Evolutionary conservation across 2,329 filamentous ascomycete genomes (phyloP).

Genomic region (Cytospora leucostoma): DNA sequence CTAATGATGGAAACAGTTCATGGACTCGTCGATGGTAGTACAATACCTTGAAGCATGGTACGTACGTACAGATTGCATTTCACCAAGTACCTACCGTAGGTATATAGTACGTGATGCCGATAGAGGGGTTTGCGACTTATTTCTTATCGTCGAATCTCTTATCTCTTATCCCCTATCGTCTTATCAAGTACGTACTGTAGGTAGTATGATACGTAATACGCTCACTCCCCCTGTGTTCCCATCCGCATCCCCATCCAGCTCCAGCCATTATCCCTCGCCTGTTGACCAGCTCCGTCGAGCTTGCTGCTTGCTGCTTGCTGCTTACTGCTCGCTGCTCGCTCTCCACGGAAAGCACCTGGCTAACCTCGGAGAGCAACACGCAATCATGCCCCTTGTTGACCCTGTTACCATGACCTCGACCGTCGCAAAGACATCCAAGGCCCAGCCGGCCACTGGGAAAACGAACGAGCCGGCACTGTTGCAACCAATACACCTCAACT

Average conservation of each 20-base stretch:
- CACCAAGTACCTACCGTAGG: background rate
- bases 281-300: too few relatives aligned
- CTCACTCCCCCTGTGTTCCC: too few relatives aligned
- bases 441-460: conserved; percentile 10
- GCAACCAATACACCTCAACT: conserved; percentile 31
- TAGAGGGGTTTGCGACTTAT: background rate
- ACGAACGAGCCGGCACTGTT: conserved; percentile 21
- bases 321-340: too few relatives aligned
- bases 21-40: background rate
- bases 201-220: too few relatives aligned
- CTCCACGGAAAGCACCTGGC: too few relatives aligned
- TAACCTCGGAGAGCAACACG: background rate
- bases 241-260: too few relatives aligned
- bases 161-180: conserved; percentile 22
- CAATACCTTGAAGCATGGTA: too few relatives aligned
- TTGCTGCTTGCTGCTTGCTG: too few relatives aligned
- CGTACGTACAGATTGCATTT: background rate
- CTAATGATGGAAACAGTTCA: background rate
- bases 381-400: conserved; percentile 36
- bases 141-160: background rate
- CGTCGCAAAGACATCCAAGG: conserved; percentile 28
- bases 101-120: background rate
- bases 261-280: too few relatives aligned
- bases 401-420: conserved; percentile 38
- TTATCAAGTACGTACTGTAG: too few relatives aligned